Evolutionary conservation across 2,329 filamentous ascomycete species (phyloP), one percentile per base, ranked within the genome.

Genomic region (Tolypocladium ovalisporum): DNA sequence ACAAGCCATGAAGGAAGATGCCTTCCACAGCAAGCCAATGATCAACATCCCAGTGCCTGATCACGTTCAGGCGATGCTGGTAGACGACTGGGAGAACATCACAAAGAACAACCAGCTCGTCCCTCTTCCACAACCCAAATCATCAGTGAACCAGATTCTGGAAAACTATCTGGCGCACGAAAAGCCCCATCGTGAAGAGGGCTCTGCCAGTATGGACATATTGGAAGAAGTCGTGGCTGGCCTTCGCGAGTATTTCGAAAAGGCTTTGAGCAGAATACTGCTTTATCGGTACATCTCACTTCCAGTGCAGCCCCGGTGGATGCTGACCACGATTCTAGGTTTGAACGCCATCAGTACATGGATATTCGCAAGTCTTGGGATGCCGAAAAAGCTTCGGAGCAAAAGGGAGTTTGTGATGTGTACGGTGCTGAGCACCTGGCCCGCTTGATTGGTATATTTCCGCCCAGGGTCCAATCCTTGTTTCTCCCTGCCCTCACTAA

Each of bases 11-110:
- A 54, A 97, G 92, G 94, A 97, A 76, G 94, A 97, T 60, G 78
- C 81, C 5, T 99, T 96, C 70, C 84, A 91, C 67, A 80, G 82
- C 61, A 86, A 91, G 58, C 92, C 93, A 24, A 90, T 90, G 22
- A 87, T 99, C 66, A 89, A 90, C 65, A 82, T 99, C 47, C 81
- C 86, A 54, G 85, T 97, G 62, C 91, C 94, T 0, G 94, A 97
- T 68, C 84, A 88, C 62, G 80, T 99, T 63, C 97, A 97, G 76
- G 90, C 89, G 19, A 81, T 96, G 61, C 83, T 99, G 3, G 94
- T 99, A 27, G 94, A 99, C 69, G 94, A 99, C 71, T 99, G 94
- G 94, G 94, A 99, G 72, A 96, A 97, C 66, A 86, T 99, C 60
- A 99, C 94, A 57, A 97, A 97, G 75, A 94, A 95, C 69, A 84